Evolutionary conservation across 2,329 filamentous ascomycete species (phyloP), one percentile per base, ranked within the genome.

Genomic region (Lachnellula hyalina): DNA sequence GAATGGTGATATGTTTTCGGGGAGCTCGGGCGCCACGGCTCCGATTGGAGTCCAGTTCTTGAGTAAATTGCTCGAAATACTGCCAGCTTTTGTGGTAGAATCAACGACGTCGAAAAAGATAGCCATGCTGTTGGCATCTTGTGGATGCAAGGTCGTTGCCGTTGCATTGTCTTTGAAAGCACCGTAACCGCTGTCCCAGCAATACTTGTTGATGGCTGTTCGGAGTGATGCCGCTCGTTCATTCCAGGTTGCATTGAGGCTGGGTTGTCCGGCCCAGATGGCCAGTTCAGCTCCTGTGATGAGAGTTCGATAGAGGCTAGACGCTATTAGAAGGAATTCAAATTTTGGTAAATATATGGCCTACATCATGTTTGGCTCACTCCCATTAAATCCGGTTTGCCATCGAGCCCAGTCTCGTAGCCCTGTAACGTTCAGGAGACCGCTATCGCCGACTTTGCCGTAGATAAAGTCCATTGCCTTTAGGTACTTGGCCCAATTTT

Each of bases 71-170:
- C 2, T 77, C 76, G 61, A 61, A 12, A 62, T 63, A n/a, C 19
- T 51, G 28, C 53, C 17, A 2, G 59, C 75, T 70, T 49, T 56
- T 15, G 48, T 38, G 5, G 54, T 23, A 14, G 53, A 44, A 14
- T 61, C 35, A 2, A 60, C 58, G 23, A 64, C 56, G 21, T 55
- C 55, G 48, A 61, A 66, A 17, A 76, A 70, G 4, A 82, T 62
- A 0, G 80, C 76, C 67, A 84, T 73, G 49, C 76, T 75, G 67
- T 85, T 85, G 19, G 77, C 81, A 59, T 84, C 81, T 68, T 86
- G 83, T 0, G 82, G 80, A 56, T 80, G 72, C 2, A 87, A 71
- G 0, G 74, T 74, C 1, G 77, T 79, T 57, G 80, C 82, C 65
- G 77, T 78, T 23, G 74, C 75, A 40, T 63, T 66, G 46, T 66